Conservation (phyloP, 805 yeast genomes). For the Wickerhamiella sergipiensis region DNA sequence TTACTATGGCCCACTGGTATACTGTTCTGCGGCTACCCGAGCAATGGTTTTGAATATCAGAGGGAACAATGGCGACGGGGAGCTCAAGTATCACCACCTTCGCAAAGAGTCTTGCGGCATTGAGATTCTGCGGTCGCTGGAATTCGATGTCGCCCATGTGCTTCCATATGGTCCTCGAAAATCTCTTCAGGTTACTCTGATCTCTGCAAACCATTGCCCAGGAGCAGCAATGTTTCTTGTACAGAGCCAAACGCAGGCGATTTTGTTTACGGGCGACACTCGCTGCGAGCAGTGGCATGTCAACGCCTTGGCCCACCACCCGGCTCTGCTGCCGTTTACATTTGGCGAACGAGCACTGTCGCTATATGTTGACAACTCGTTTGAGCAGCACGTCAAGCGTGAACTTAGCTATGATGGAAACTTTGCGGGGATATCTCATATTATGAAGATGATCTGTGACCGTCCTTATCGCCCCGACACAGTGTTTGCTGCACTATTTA, state of each 20-base stretch:
- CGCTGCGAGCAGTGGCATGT: constrained; percentile 45
- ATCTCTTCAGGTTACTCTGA: constrained; percentile 27
- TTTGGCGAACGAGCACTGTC: constrained; percentile 26
- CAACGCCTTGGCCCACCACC: constrained; percentile 27
- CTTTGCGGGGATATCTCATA: constrained; percentile 28
- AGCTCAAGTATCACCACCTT: constrained; percentile 15
- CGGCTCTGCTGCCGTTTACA: constrained; percentile 31
- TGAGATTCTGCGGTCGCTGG: constrained; percentile 13
- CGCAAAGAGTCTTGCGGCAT: constrained; percentile 15
- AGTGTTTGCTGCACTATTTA: constrained; percentile 30
- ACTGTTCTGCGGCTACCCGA: constrained; percentile 35
- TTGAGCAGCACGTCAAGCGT: constrained; percentile 36
- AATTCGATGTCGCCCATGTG: constrained; percentile 8
- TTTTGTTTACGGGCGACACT: constrained; percentile 43
- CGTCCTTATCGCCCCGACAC: constrained; percentile 31
- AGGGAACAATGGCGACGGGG: constrained; percentile 12
- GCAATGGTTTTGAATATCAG: constrained; percentile 16
- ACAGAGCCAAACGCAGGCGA: constrained; percentile 24
- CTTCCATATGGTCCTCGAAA: constrained; percentile 11
- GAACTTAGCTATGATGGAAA: constrained; percentile 33
- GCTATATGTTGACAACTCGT: constrained; percentile 44
- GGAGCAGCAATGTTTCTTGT: constrained; percentile 44
- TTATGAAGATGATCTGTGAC: constrained; percentile 23
- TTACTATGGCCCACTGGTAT: constrained; percentile 30
- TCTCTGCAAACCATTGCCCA: constrained; percentile 45